These are phyloP conservation scores for Sugiyamaella americana DNA, from an alignment of 805 yeast species.

Conservation along the genomic window DNA sequence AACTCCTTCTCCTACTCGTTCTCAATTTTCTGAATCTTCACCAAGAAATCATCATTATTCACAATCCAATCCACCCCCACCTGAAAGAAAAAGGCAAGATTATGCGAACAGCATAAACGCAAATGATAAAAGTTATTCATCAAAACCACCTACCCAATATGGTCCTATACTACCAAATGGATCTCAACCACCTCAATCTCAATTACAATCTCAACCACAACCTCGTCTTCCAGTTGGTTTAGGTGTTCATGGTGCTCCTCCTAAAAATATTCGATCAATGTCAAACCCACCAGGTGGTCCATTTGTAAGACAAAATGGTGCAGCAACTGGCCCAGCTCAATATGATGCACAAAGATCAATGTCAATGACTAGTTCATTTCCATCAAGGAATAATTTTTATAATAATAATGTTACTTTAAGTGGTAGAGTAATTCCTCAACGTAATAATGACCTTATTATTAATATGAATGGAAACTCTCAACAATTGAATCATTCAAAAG, in stretches of 20 bases:
- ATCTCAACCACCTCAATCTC: background rate
- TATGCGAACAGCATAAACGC: no score
- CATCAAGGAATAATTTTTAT: conserved; percentile 1
- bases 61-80: background rate
- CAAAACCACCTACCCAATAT: background rate
- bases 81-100: background rate
- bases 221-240: background rate
- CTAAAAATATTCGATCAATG: conserved; percentile 1
- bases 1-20: background rate
- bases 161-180: no score
- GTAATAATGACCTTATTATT: conserved; percentile 13
- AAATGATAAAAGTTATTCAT: no score
- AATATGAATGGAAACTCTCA: background rate
- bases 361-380: conserved; percentile 12
- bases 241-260: background rate
- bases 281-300: conserved; percentile 3
- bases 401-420: conserved; percentile 19
- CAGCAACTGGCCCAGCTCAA: background rate
- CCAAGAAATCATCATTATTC: background rate
- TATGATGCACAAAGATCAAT: conserved; percentile 11
- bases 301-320: background rate
- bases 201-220: background rate
- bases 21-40: background rate
- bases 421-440: conserved; percentile 24
- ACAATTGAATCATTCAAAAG: background rate